Evolutionary conservation across 495 filamentous ascomycete genomes (phyloP).

Genomic region (Rhizodiscina lignyota): DNA sequence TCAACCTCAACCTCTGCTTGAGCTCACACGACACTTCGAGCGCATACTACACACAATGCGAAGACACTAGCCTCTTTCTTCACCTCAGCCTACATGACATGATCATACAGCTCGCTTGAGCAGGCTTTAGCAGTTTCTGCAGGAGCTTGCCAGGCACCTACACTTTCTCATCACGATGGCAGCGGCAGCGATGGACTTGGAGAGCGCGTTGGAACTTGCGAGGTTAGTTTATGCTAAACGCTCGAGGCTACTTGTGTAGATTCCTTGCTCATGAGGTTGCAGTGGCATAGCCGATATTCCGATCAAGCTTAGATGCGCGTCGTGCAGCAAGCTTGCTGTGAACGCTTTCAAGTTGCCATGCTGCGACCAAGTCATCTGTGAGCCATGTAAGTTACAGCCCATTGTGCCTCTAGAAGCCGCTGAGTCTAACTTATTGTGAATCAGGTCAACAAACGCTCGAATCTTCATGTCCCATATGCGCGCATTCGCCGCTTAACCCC

Average conservation of each 20-base stretch:
- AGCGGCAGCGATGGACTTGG: too few relatives aligned
- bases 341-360: conserved; percentile 85
- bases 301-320: conserved; percentile 84
- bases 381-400: conserved; percentile 52
- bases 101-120: too few relatives aligned
- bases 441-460: conserved; percentile 62
- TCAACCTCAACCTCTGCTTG: too few relatives aligned
- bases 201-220: conserved; percentile 2
- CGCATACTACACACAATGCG: too few relatives aligned
- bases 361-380: conserved; percentile 90
- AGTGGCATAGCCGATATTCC: conserved; percentile 85
- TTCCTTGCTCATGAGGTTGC: too few relatives aligned
- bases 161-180: not conserved
- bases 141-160: too few relatives aligned
- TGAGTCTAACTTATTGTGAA: not conserved
- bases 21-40: too few relatives aligned
- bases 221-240: conserved; percentile 3
- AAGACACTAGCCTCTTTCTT: too few relatives aligned
- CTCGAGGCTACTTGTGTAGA: too few relatives aligned
- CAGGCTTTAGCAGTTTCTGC: too few relatives aligned
- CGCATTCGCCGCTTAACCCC: conserved; percentile 67
- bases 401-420: too few relatives aligned
- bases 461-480: conserved; percentile 79
- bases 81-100: too few relatives aligned
- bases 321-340: conserved; percentile 78